phyloP scores from a whole-genome alignment of 225 moss, liverwort and hornwort genomes.

The Ulota crispa region DNA sequence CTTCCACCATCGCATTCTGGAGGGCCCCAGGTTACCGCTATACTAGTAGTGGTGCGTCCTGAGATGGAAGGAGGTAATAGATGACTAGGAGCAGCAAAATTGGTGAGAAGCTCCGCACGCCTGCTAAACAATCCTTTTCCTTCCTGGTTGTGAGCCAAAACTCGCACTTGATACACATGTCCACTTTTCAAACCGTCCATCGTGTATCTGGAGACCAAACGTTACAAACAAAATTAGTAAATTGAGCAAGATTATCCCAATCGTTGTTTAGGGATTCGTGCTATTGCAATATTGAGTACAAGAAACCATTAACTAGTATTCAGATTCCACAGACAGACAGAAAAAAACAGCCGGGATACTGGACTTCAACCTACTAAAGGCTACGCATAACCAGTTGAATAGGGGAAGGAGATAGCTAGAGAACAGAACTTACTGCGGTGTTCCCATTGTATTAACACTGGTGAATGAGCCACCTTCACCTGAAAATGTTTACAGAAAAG shows the following conservation, averaged over 20 bases:
- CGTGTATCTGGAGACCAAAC: constrained; percentile 29
- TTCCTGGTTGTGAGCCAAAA: constrained; percentile 44
- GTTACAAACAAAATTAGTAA: constrained; percentile 18
- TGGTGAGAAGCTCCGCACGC: constrained; percentile 40
- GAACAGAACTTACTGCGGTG: constrained; percentile 28
- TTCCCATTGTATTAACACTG: constrained; percentile 27
- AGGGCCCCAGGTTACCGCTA: constrained; percentile 33
- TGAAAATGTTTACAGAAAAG: constrained; percentile 13
- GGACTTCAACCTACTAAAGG: neutral
- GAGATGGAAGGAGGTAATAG: constrained; percentile 33
- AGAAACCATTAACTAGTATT: neutral
- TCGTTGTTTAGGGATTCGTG: neutral
- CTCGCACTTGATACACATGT: constrained; percentile 47
- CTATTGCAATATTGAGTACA: neutral
- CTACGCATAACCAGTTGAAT: constrained; percentile 17
- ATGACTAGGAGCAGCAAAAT: constrained; percentile 43
- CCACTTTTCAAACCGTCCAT: constrained; percentile 47
- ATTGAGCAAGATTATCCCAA: neutral
- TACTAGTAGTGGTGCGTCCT: constrained; percentile 34
- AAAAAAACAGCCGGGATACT: constrained; percentile 1
- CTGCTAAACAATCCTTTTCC: constrained; percentile 42
- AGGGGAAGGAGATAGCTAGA: constrained; percentile 1
- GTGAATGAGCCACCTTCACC: constrained; percentile 39
- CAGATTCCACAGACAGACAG: neutral
- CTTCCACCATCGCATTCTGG: constrained; percentile 49